These are phyloP conservation scores for Cairneyella variabilis DNA, from an alignment of 495 filamentous ascomycete genomes.

Conservation along the genomic window DNA sequence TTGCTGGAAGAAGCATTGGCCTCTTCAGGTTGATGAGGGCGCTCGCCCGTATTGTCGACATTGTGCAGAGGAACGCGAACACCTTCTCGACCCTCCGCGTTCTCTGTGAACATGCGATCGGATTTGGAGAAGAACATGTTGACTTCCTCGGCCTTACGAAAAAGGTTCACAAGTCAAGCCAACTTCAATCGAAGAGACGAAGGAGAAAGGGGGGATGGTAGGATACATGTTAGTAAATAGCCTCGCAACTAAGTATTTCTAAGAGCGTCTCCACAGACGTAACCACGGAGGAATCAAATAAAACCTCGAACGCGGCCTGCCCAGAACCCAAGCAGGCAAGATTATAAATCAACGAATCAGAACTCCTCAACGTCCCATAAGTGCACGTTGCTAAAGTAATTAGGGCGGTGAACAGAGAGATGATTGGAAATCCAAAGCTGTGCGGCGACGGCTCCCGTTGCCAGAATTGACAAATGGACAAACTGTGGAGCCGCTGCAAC, in stretches of 20 bases:
- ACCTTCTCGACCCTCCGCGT: slow-evolving; percentile 11
- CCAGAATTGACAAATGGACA: no score
- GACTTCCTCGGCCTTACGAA: neutral
- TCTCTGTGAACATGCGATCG: slow-evolving; percentile 19
- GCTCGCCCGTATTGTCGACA: slow-evolving; percentile 5
- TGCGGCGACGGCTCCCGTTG: no score
- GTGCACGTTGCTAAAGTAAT: neutral
- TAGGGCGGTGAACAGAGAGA: neutral
- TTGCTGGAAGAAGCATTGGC: neutral
- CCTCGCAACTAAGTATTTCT: no score
- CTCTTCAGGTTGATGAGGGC: slow-evolving; percentile 5
- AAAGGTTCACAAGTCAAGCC: no score
- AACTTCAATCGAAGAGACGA: neutral
- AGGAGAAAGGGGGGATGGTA: neutral
- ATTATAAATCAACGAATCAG: neutral
- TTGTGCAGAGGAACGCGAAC: slow-evolving; percentile 22
- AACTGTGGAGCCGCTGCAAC: no score
- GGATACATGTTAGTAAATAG: neutral
- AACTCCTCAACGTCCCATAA: neutral
- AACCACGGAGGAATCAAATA: no score
- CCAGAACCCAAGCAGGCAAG: no score
- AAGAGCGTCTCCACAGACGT: no score
- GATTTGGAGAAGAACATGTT: slow-evolving; percentile 19
- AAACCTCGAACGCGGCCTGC: no score
- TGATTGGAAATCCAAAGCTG: no score